Base-by-base conservation (phyloP, 257 asterid genomes). In the Sherardia arvensis region DNA sequence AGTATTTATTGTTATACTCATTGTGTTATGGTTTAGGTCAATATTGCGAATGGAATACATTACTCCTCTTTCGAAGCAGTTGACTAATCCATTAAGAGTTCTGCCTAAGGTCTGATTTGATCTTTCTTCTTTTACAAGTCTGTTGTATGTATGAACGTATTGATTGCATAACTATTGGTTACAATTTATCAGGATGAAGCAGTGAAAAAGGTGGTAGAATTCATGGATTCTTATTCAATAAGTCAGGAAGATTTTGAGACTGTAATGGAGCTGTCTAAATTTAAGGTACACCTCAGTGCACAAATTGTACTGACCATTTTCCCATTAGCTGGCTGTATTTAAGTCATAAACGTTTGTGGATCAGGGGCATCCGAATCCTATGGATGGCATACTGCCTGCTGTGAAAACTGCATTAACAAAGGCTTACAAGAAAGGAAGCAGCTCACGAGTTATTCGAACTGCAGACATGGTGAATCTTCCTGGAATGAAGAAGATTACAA, bases 381-480 rank as follows among this genome's bases (percentile, higher is more conserved):
- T 85, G 80, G 95, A 87, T 40, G 99, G 97, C 61, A 69, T 93
- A 74, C 96, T 66, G 77, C 85, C 99, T 61, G 87, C 84, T 10
- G 96, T 87, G 40, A 93, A 93, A 80, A 66, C 92, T 83, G 97
- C 97, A 21, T 76, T 93, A 62, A 93, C 99, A 43, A 87, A 75
- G 78, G 90, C 96, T 66, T 90, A 93, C 70, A 93, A 93, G 67
- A 93, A 85, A 83, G 95, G 96, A 73, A 85, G 94, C 80, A 84
- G 91, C 59, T 84, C 90, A 8, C 99, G 95, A 59, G 84, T 80
- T 67, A 71, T 93, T 62, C 77, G 86, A 54, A 69, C 95, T 70
- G 97, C 97, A 48, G 97, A 90, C 81, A 73, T 93, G 69, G 78
- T 93, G 62, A 84, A 81, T 1, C 87, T 93, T 76, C 96, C 97